Evolutionary conservation across 2,329 filamentous ascomycete species (phyloP), one percentile per base, ranked within the genome.

Genomic region (Uncinocarpus reesii): DNA sequence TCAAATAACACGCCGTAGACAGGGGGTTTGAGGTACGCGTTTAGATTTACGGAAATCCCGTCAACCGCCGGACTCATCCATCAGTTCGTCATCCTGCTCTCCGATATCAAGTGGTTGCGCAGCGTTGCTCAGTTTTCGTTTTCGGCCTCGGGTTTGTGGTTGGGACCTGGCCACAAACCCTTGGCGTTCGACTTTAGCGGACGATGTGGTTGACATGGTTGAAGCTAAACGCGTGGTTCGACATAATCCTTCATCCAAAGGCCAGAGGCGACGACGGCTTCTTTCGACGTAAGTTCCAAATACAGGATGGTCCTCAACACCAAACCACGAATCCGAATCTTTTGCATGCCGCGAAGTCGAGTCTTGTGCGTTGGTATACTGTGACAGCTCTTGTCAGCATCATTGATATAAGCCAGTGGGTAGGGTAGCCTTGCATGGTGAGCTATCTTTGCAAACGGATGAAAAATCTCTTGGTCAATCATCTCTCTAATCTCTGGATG

Each of bases 61-160:
- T 15, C 29, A 43, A 15, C 16, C 23, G 26, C 41, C 34, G 10
- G 24, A 29, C 24, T 26, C 38, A 10, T n/a, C n/a, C n/a, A n/a
- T n/a, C n/a, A n/a, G n/a, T n/a, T n/a, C n/a, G n/a, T n/a, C n/a
- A n/a, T n/a, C n/a, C n/a, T n/a, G n/a, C n/a, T n/a, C n/a, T n/a
- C n/a, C n/a, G n/a, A n/a, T n/a, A n/a, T n/a, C n/a, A n/a, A 64
- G 56, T 15, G 60, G 55, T 28, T 57, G 54, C n/a, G 51, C 51
- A 37, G 57, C 60, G 38, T 62, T 62, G 56, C 62, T 64, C 24
- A 62, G 58, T 47, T 62, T 64, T 45, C 60, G 58, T 29, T 52
- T 56, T 50, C 60, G 62, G 8, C 24, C 26, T n/a, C 18, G 35
- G 37, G 5, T 31, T 20, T 41, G 28, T 21, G 20, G 18, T 20